Base-by-base conservation (phyloP, 306 rosid genomes). In the Rosa chinensis region DNA sequence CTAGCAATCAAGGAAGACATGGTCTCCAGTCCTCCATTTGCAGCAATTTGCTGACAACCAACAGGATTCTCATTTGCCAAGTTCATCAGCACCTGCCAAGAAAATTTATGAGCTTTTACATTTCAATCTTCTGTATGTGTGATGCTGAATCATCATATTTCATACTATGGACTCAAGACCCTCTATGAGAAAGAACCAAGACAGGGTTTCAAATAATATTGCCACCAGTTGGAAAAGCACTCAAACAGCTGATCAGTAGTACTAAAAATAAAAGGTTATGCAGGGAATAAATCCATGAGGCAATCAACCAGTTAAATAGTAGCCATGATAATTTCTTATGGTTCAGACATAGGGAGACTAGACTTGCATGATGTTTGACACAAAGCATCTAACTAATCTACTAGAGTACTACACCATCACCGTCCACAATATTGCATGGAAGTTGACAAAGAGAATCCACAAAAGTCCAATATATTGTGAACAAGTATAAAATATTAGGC, bases 1-100 rank as follows among this genome's bases (percentile, higher is more conserved):
- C 83, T 85, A 43, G 97, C 98, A 82, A 96, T 96, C 88, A 96
- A 87, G 79, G 86, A 84, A 80, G 93, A 86, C 96, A 96, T 93
- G 28, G 92, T 85, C 85, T 96, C 99, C 64, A 96, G 86, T 71
- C 99, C 99, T 79, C 98, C 98, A 86, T 79, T 70, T 39, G 83
- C 76, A 79, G 98, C 97, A 85, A 96, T 96, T 90, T 91, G 96
- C 85, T 35, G 86, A 82, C 98, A 96, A 69, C 99, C 99, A 86
- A 88, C 86, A 73, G 91, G 94, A 85, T 96, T 96, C 81, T 96
- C 99, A 80, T 95, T 93, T 21, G 99, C 94, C 85, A 96, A 86
- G 87, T 93, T 93, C 99, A 96, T 96, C 83, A 96, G 85, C 88
- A 90, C 99, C 99, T 96, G 92, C 73, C 78, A 88, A 76, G 71